Conservation (phyloP, 768 basidiomycete species). For the Brasilioporus rufonigricans region DNA sequence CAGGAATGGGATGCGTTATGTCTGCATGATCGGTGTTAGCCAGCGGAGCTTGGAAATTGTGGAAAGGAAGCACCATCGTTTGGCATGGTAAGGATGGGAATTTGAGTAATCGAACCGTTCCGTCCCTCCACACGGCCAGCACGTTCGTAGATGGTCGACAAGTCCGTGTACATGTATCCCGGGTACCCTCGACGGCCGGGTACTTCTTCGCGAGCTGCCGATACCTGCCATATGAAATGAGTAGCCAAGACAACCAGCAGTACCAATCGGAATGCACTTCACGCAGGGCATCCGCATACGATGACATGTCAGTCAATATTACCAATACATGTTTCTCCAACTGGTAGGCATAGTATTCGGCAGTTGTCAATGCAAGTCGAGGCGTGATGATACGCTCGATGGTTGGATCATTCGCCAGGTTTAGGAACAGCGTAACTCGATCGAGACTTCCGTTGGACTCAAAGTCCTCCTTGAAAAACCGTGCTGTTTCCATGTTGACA, state of each 20-base stretch:
- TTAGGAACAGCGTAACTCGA: slow-evolving; percentile 97
- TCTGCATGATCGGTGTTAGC: slow-evolving; percentile 50
- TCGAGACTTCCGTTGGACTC: slow-evolving; percentile 98
- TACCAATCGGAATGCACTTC: slow-evolving; percentile 54
- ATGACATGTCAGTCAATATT: slow-evolving; percentile 98
- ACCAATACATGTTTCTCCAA: slow-evolving; percentile 99
- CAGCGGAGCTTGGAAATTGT: slow-evolving; percentile 16
- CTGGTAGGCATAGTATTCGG: slow-evolving; percentile 99
- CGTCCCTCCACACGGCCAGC: slow-evolving; percentile 97
- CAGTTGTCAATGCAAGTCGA: slow-evolving; percentile 94
- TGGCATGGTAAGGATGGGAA: slow-evolving; percentile 99
- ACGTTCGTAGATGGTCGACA: slow-evolving; percentile 99
- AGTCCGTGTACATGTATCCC: slow-evolving; percentile 98
- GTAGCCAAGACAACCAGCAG: not conserved
- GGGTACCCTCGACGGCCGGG: slow-evolving; percentile 99
- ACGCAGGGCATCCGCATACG: slow-evolving; percentile 94
- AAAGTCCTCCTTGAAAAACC: slow-evolving; percentile 99
- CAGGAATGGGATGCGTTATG: slow-evolving; percentile 99
- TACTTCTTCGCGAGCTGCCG: slow-evolving; percentile 98
- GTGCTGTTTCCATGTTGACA: slow-evolving; percentile 99
- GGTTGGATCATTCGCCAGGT: slow-evolving; percentile 97
- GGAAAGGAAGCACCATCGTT: slow-evolving; percentile 78
- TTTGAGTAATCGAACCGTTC: slow-evolving; percentile 99
- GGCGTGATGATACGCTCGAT: slow-evolving; percentile 99
- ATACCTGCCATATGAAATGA: slow-evolving; percentile 49